These are phyloP conservation scores for Hordeum pubiflorum DNA, from an alignment of 202 grass and related monocot genomes.

Conservation along the genomic window DNA sequence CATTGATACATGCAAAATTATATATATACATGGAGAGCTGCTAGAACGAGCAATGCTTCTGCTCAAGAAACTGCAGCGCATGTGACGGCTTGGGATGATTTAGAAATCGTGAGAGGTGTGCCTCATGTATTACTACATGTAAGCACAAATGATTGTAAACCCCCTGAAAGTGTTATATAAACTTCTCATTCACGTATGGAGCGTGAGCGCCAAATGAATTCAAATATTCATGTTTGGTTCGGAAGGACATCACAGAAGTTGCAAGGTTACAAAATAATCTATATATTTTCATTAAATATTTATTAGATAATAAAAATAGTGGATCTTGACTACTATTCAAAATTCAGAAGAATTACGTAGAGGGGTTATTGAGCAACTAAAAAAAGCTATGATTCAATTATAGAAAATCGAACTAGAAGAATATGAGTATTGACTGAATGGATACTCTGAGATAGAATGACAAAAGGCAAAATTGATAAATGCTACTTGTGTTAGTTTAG, in stretches of 20 bases:
- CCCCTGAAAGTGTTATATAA: too few relatives aligned
- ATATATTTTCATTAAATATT: not conserved
- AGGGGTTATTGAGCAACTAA: not conserved
- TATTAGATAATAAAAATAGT: not conserved
- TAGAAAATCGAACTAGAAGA: not conserved
- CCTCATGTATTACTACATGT: too few relatives aligned
- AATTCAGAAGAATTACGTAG: not conserved
- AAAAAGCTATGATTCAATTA: not conserved
- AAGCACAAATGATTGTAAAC: too few relatives aligned
- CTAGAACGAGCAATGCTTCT: too few relatives aligned
- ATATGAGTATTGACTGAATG: not conserved
- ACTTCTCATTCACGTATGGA: not conserved
- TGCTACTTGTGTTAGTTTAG: too few relatives aligned
- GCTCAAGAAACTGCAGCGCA: too few relatives aligned
- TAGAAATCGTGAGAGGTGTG: too few relatives aligned
- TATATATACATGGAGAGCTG: too few relatives aligned
- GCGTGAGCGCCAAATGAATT: not conserved
- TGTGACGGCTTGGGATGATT: too few relatives aligned
- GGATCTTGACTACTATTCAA: not conserved
- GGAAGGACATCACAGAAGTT: not conserved
- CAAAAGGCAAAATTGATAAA: too few relatives aligned
- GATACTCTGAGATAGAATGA: not conserved
- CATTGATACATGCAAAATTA: too few relatives aligned
- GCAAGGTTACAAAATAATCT: not conserved
- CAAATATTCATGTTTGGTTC: not conserved